phyloP scores from a whole-genome alignment of 371 early-diverging fungal species.

The Synchytrium microbalum region DNA sequence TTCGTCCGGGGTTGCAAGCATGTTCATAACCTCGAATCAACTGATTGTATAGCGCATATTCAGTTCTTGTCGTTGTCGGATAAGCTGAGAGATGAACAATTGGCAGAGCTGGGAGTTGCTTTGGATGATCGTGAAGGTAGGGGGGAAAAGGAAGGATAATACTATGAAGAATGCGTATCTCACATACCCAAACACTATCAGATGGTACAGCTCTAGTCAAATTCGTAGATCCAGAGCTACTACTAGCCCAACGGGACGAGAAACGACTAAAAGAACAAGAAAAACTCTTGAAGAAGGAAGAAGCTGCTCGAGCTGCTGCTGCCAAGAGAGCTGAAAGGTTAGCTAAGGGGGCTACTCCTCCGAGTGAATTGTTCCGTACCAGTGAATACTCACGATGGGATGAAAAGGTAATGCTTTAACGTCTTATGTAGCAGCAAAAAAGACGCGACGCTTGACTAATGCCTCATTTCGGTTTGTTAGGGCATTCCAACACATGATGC shows the following conservation, averaged over 20 bases:
- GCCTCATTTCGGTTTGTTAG: conserved; percentile 6
- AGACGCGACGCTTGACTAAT: neutral
- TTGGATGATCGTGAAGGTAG: conserved; percentile 82
- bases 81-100: conserved; percentile 75
- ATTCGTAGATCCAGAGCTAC: conserved; percentile 67
- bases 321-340: conserved; percentile 66
- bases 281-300: conserved; percentile 49
- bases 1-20: neutral
- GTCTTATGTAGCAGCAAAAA: too few species aligned
- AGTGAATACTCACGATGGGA: conserved; percentile 73
- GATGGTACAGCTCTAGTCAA: conserved; percentile 88
- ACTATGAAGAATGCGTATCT: too few species aligned
- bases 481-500: conserved; percentile 84
- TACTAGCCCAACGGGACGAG: conserved; percentile 55
- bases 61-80: conserved; percentile 75
- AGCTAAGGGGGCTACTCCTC: conserved; percentile 66
- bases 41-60: conserved; percentile 26
- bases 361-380: conserved; percentile 68
- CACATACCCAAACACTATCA: conserved; percentile 2
- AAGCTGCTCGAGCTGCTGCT: conserved; percentile 44
- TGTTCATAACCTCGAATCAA: neutral
- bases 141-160: neutral
- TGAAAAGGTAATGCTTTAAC: conserved; percentile 33
- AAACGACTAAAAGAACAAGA: conserved; percentile 24
- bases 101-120: conserved; percentile 77